These are phyloP conservation scores for Penicillium polonicum DNA, from an alignment of 2,329 filamentous ascomycete species.

Conservation along the genomic window DNA sequence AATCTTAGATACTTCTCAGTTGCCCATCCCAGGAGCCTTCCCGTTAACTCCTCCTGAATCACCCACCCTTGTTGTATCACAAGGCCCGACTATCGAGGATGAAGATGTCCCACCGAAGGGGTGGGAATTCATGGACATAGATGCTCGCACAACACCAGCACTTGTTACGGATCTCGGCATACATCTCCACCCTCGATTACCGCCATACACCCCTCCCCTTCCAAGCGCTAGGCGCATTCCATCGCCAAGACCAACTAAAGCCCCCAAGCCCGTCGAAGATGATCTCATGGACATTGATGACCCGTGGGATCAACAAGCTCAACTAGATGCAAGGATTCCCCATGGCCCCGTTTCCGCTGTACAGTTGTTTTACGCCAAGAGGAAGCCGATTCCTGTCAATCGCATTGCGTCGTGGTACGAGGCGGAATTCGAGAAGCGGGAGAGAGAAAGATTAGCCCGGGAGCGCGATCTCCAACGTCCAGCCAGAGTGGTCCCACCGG, in stretches of 20 bases:
- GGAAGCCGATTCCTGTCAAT: conserved; percentile 26
- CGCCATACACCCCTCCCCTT: conserved; percentile 1
- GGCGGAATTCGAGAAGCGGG: conserved; percentile 27
- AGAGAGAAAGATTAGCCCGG: conserved; percentile 26
- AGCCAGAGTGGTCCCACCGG: conserved; percentile 24
- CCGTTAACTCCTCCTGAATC: conserved; percentile 18
- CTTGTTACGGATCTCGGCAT: conserved; percentile 20
- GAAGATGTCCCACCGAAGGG: conserved; percentile 6
- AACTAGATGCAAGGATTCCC: conserved; percentile 14
- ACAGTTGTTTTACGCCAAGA: conserved; percentile 24
- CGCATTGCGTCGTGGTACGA: conserved; percentile 33
- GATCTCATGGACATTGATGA: conserved; percentile 16
- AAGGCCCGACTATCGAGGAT: background rate
- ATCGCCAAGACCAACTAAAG: conserved; percentile 3
- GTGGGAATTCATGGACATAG: conserved; percentile 11
- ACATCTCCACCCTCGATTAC: conserved; percentile 17
- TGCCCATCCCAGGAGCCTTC: conserved; percentile 20
- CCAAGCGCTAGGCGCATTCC: conserved; percentile 2
- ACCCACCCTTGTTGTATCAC: conserved; percentile 12
- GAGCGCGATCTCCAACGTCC: conserved; percentile 19
- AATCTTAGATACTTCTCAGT: background rate
- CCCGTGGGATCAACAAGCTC: conserved; percentile 23
- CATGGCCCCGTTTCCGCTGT: conserved; percentile 35
- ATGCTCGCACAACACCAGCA: conserved; percentile 7
- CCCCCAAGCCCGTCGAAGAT: conserved; percentile 2